Evolutionary conservation across 2,329 filamentous ascomycete species (phyloP).

Genomic region (Paecilomyces niveus): DNA sequence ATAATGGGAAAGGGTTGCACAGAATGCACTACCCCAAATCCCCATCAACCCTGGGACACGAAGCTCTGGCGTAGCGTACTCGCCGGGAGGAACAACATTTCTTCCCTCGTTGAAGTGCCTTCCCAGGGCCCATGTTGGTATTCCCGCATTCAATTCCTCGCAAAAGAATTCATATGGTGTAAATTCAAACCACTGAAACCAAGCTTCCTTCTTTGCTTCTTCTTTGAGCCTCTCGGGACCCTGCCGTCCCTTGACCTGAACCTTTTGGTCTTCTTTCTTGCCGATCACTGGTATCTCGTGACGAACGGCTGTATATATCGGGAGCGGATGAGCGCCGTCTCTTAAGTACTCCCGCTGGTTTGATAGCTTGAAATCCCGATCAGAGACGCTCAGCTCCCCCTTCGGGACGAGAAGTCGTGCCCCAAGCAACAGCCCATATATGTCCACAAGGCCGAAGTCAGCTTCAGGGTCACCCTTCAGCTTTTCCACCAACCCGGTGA

Average conservation of each 20-base stretch:
- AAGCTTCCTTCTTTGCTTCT: conserved; percentile 58
- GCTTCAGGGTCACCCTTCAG: conserved; percentile 73
- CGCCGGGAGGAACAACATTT: conserved; percentile 56
- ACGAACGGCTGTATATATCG: conserved; percentile 91
- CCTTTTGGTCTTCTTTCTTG: conserved; percentile 16
- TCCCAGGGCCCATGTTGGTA: conserved; percentile 90
- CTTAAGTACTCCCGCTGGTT: conserved; percentile 72
- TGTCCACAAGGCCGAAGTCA: conserved; percentile 83
- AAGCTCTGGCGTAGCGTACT: conserved; percentile 71
- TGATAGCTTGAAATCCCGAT: conserved; percentile 81
- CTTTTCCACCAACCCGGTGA: conserved; percentile 87
- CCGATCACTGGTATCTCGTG: conserved; percentile 78
- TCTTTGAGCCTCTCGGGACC: conserved; percentile 34
- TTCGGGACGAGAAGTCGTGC: conserved; percentile 79
- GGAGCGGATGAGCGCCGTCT: conserved; percentile 73
- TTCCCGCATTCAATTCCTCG: conserved; percentile 83
- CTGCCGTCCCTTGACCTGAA: conserved; percentile 18
- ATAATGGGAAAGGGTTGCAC: conserved; percentile 90
- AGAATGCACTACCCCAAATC: conserved; percentile 95
- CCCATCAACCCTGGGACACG: conserved; percentile 79
- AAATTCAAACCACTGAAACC: conserved; percentile 98
- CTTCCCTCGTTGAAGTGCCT: conserved; percentile 69
- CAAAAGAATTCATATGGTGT: conserved; percentile 94
- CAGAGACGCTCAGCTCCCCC: conserved; percentile 70
- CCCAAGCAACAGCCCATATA: conserved; percentile 81